Percentiles rank a stretch among this genome's conserved stretches.
These are phyloP conservation scores for Rhodotorula mucilaginosa DNA, from an alignment of 1,284 basidiomycete species.

Conservation along the genomic window DNA sequence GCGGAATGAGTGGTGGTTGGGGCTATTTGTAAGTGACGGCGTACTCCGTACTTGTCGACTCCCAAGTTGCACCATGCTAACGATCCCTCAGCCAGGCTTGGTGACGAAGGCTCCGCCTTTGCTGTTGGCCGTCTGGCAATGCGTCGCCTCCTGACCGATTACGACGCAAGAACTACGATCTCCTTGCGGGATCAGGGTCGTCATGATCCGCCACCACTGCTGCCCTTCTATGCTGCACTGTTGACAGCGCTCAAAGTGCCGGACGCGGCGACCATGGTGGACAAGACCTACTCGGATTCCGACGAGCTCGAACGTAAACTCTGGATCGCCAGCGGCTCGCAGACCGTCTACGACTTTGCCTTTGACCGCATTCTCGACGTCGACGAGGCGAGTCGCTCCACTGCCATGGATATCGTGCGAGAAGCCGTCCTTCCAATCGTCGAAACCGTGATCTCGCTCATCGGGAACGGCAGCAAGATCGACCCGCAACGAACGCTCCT, in stretches of 20 bases:
- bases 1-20: constrained; percentile 40
- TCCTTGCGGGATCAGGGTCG: background rate
- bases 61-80: too few species aligned
- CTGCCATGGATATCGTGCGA: constrained; percentile 10
- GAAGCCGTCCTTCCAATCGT: constrained; percentile 37
- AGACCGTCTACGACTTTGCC: constrained; percentile 41
- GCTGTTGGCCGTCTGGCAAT: constrained; percentile 28
- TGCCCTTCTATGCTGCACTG: constrained; percentile 15
- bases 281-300: constrained; percentile 27
- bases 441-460: constrained; percentile 33
- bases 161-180: constrained; percentile 17
- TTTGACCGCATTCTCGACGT: background rate
- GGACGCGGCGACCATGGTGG: constrained; percentile 20
- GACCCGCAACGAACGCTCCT: constrained; percentile 32
- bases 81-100: constrained; percentile 14
- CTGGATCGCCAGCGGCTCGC: constrained; percentile 43
- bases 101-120: constrained; percentile 39
- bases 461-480: constrained; percentile 30
- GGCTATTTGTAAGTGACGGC: constrained; percentile 42
- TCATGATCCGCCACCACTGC: background rate
- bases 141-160: constrained; percentile 14
- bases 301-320: constrained; percentile 44
- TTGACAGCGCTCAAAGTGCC: constrained; percentile 20
- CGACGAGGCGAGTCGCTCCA: constrained; percentile 21
- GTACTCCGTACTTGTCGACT: background rate